phyloP scores from a whole-genome alignment of 2,329 filamentous ascomycete genomes.

The Bipolaris victoriae region DNA sequence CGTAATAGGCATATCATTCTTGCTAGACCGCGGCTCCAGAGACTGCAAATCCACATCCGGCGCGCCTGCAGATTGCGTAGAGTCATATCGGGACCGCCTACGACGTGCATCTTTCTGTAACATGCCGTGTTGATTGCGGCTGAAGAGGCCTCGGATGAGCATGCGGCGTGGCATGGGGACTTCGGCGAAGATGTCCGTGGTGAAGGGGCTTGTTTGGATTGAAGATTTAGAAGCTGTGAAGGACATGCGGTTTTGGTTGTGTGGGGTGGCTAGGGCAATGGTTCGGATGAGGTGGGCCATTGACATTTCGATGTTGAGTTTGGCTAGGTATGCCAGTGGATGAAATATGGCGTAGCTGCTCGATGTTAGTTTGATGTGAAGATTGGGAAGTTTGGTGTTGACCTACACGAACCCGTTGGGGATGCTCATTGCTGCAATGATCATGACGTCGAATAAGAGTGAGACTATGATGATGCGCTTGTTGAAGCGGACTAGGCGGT shows the following conservation, averaged over 20 bases:
- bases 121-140: neutral
- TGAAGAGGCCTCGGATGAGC: slow-evolving; percentile 17
- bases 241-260: neutral
- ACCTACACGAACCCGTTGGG: slow-evolving; percentile 49
- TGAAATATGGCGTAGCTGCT: slow-evolving; percentile 55
- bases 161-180: slow-evolving; percentile 11
- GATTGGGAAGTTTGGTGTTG: neutral
- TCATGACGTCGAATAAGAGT: slow-evolving; percentile 39
- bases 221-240: slow-evolving; percentile 4
- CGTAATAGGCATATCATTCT: neutral
- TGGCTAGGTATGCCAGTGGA: slow-evolving; percentile 55
- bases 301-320: slow-evolving; percentile 50
- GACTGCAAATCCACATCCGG: neutral
- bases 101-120: slow-evolving; percentile 5
- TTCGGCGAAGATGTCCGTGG: slow-evolving; percentile 6
- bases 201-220: neutral
- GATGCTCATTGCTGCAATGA: slow-evolving; percentile 53
- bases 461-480: slow-evolving; percentile 34
- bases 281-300: slow-evolving; percentile 51
- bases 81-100: slow-evolving; percentile 15
- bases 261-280: slow-evolving; percentile 22
- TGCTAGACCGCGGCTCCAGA: neutral
- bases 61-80: slow-evolving; percentile 9
- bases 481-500: slow-evolving; percentile 36
- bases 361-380: neutral